Evolutionary conservation across 768 basidiomycete genomes (phyloP), one percentile per base, ranked within the genome.

Genomic region (Russula lepida): DNA sequence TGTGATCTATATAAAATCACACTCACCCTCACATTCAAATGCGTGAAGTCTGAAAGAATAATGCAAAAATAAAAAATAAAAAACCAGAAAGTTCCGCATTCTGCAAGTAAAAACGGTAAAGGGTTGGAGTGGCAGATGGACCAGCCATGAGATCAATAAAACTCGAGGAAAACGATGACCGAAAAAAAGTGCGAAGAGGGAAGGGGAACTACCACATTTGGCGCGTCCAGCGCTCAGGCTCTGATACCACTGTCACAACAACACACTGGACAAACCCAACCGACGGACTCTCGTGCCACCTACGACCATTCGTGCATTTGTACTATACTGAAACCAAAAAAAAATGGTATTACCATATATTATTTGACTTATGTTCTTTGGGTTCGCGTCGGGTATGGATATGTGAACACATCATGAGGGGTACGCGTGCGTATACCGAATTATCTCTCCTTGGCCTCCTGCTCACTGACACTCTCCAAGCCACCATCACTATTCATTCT

Each of bases 181-280:
- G 23, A 33, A 43, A 44, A 54, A 53, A 64, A 37, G 15, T 23
- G 54, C 13, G 15, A 13, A 4, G 13, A 35, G n/a, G 11, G 9
- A 12, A n/a, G 6, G 21, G 11, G 21, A 21, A 4, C 59, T 62
- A 71, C 70, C 70, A 72, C 48, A 64, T 66, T 7, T n/a, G n/a
- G n/a, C 68, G 64, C 35, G 76, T 73, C 69, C 79, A 79, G 67
- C 79, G 78, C 21, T 78, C 79, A 89, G 89, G 69, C 88, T 89
- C 64, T 88, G 84, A 66, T 89, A n/a, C n/a, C n/a, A n/a, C n/a
- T n/a, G n/a, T n/a, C n/a, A 91, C 66, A 90, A 68, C 64, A 86
- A 68, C 78, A 30, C 76, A 75, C 78, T 64, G 66, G 59, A 83
- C 89, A 70, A 82, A 91, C 1, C 88, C 86, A 0, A 73, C 77